These are phyloP conservation scores for Thielaviopsis euricoi DNA, from an alignment of 2,329 filamentous ascomycete genomes.

Conservation along the genomic window DNA sequence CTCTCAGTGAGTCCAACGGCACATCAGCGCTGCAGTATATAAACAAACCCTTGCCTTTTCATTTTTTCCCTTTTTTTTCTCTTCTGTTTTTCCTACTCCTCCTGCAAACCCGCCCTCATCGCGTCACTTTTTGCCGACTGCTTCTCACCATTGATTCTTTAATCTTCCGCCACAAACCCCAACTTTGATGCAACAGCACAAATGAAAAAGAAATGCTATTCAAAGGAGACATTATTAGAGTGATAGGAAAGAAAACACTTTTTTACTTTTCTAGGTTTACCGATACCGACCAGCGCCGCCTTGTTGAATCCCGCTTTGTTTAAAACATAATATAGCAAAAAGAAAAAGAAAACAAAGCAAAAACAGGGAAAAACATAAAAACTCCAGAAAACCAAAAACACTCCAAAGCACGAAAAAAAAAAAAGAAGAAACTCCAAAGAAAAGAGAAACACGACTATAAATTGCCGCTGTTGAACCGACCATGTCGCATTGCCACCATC, in stretches of 20 bases:
- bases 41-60: too few species aligned
- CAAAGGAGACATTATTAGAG: background rate
- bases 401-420: background rate
- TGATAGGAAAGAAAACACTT: slow-evolving; percentile 3
- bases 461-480: background rate
- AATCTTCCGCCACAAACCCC: too few species aligned
- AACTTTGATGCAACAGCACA: background rate
- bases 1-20: too few species aligned
- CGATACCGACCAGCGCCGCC: slow-evolving; percentile 6
- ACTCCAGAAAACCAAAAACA: background rate
- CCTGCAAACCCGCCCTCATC: too few species aligned
- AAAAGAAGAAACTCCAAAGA: background rate
- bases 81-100: too few species aligned
- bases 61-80: too few species aligned
- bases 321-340: slow-evolving; percentile 1
- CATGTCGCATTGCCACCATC: background rate
- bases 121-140: too few species aligned
- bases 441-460: background rate
- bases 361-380: background rate
- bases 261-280: slow-evolving; percentile 10
- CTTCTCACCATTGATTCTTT: background rate
- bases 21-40: too few species aligned
- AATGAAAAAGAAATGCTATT: background rate
- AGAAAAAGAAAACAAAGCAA: background rate
- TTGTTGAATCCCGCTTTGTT: slow-evolving; percentile 2